phyloP scores from a whole-genome alignment of 1,284 basidiomycete genomes.

The Ganoderma lucidum region DNA sequence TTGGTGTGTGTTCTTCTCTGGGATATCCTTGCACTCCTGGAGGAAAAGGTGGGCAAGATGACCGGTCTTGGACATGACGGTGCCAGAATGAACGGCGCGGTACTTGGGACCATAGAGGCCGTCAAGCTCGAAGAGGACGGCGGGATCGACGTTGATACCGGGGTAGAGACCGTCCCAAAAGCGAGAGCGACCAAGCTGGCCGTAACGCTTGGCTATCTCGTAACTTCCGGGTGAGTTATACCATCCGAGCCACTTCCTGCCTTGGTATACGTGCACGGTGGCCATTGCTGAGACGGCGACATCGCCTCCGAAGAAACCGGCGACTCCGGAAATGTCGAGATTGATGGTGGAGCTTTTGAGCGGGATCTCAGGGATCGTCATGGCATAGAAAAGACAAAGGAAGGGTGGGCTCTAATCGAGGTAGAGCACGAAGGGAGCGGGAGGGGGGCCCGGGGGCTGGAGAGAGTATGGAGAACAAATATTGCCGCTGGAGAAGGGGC shows the following conservation, averaged over 20 bases:
- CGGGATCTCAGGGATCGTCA: conserved; percentile 23
- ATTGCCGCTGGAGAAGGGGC: conserved; percentile 7
- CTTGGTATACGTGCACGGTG: conserved; percentile 33
- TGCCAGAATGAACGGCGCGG: conserved; percentile 31
- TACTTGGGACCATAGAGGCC: conserved; percentile 30
- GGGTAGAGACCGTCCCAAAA: conserved; percentile 35
- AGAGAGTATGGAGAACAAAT: background rate
- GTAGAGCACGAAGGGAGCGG: background rate
- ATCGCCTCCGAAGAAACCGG: conserved; percentile 34
- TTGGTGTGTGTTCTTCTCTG: background rate
- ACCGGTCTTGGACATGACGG: conserved; percentile 30
- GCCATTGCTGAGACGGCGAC: conserved; percentile 34
- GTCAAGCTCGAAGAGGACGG: conserved; percentile 33
- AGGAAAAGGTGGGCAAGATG: conserved; percentile 32
- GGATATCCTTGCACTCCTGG: conserved; percentile 27
- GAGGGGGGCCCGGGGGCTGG: background rate
- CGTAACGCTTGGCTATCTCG: conserved; percentile 34
- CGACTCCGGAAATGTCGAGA: conserved; percentile 33
- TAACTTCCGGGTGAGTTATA: conserved; percentile 35
- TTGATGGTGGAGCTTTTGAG: conserved; percentile 26
- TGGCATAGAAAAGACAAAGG: conserved; percentile 4
- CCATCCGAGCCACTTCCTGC: conserved; percentile 33
- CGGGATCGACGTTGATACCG: conserved; percentile 33
- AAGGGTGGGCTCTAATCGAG: background rate
- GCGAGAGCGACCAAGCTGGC: conserved; percentile 29